Base-by-base conservation (phyloP, 225 moss, liverwort and hornwort species). In the Antitrichia curtipendula region DNA sequence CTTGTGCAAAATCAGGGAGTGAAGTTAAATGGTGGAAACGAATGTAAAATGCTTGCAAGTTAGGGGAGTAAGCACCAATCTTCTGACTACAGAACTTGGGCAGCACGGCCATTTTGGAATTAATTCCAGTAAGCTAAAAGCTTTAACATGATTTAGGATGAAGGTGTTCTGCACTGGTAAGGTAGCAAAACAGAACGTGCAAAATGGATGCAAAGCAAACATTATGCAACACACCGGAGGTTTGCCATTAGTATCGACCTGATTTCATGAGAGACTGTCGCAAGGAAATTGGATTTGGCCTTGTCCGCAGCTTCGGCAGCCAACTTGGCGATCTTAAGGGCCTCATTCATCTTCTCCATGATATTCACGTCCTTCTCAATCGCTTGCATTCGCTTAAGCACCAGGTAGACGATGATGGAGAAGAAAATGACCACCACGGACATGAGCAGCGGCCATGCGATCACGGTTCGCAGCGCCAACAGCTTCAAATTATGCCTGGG, bases 211-310 rank as follows among this genome's bases (percentile, higher is more conserved):
- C 31, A 68, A 81, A 81, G 59, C 41, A 75, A 77, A 40, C 64
- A 71, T 34, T 53, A 47, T 45, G 75, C 14, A 86, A 69, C 69
- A 36, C 65, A 64, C 76, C 28, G n/a, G n/a, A 66, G 28, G 64
- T 76, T 75, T 23, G 65, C 45, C 66, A 83, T 16, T 31, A 83
- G 53, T 12, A 81, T 56, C 38, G 40, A 91, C 96, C 98, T 96
- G 75, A 98, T 98, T 94, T 97, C 98, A 88, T 98, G 95, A 31
- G 97, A 98, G 50, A 98, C 94, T 31, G 95, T 96, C 40, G 98
- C 98, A 19, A 98, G 89, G 71, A 98, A 96, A 61, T 92, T 91
- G 21, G 96, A 98, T 87, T 98, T 98, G 53, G 98, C 98, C 84
- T 95, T 92, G 87, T 98, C 96, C 21, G 95, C 95, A 52, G 96